Conservation (phyloP, 176 grass and related monocot genomes). For the Rhynchospora breviuscula region DNA sequence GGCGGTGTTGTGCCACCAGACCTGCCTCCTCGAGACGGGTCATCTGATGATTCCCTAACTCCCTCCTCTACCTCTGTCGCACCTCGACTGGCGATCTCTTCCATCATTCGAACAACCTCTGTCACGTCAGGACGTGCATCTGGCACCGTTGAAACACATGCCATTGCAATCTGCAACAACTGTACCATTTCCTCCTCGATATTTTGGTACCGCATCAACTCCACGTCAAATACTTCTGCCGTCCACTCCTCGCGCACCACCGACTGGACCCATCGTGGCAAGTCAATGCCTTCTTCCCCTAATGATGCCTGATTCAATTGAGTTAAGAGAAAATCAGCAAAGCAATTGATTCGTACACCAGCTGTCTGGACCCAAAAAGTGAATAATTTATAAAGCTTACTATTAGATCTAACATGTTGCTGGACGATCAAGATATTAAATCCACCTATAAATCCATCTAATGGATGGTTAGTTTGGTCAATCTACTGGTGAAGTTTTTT, state of each 20-base stretch:
- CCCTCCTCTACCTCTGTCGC: slow-evolving; percentile 47
- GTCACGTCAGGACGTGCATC: slow-evolving; percentile 47
- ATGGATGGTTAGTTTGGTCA: background rate
- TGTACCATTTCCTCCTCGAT: slow-evolving; percentile 95
- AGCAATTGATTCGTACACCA: background rate
- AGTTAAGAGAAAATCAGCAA: background rate
- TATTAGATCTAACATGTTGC: background rate
- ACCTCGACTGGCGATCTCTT: slow-evolving; percentile 43
- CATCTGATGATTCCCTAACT: slow-evolving; percentile 36
- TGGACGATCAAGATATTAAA: too few relatives aligned
- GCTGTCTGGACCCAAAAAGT: background rate
- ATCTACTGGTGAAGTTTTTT: background rate
- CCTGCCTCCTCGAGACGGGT: slow-evolving; percentile 29
- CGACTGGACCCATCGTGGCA: slow-evolving; percentile 87
- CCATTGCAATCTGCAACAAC: slow-evolving; percentile 84
- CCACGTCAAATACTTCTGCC: slow-evolving; percentile 86
- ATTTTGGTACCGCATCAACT: slow-evolving; percentile 42
- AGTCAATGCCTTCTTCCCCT: slow-evolving; percentile 77
- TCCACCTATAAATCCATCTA: background rate
- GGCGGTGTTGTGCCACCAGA: slow-evolving; percentile 54
- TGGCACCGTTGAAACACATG: slow-evolving; percentile 52
- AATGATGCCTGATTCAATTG: slow-evolving; percentile 30
- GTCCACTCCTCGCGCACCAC: slow-evolving; percentile 98
- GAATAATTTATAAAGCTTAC: background rate
- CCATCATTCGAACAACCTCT: slow-evolving; percentile 57